phyloP scores from a whole-genome alignment of 305 asterid species.

The Fraxinus nigra region DNA sequence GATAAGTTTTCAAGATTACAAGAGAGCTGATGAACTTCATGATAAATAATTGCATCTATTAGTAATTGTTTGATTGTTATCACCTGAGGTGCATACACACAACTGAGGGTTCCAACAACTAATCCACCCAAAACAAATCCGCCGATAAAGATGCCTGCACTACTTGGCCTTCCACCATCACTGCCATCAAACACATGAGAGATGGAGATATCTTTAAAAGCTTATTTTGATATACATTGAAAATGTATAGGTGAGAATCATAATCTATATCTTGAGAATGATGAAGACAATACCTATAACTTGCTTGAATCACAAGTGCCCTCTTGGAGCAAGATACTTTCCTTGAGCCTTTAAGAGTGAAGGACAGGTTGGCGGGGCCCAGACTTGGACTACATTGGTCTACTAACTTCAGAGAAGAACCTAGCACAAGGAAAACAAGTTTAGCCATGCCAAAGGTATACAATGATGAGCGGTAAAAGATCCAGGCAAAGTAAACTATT shows the following conservation, averaged over 20 bases:
- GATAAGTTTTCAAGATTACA: neutral
- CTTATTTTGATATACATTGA: neutral
- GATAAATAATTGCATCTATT: neutral
- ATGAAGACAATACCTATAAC: slow-evolving; percentile 48
- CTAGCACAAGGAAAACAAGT: slow-evolving; percentile 27
- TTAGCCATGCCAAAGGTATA: neutral
- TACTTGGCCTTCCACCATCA: slow-evolving; percentile 53
- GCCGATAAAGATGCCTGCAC: slow-evolving; percentile 56
- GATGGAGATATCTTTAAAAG: slow-evolving; percentile 1
- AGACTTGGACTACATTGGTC: slow-evolving; percentile 29
- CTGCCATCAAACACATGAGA: slow-evolving; percentile 36
- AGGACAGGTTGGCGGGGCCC: slow-evolving; percentile 47
- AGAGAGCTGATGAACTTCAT: neutral
- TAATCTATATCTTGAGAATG: neutral
- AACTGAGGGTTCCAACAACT: slow-evolving; percentile 75
- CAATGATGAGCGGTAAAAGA: neutral
- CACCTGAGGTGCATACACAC: slow-evolving; percentile 90
- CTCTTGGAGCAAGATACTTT: slow-evolving; percentile 46
- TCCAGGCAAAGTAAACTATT: slow-evolving; percentile 4
- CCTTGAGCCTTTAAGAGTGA: slow-evolving; percentile 41
- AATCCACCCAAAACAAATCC: slow-evolving; percentile 89
- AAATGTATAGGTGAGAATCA: neutral
- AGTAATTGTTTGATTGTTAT: neutral
- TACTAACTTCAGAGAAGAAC: slow-evolving; percentile 48
- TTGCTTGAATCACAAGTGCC: slow-evolving; percentile 50